These are phyloP conservation scores for Aspergillus caelatus DNA, from an alignment of 2,329 filamentous ascomycete genomes.

Conservation along the genomic window DNA sequence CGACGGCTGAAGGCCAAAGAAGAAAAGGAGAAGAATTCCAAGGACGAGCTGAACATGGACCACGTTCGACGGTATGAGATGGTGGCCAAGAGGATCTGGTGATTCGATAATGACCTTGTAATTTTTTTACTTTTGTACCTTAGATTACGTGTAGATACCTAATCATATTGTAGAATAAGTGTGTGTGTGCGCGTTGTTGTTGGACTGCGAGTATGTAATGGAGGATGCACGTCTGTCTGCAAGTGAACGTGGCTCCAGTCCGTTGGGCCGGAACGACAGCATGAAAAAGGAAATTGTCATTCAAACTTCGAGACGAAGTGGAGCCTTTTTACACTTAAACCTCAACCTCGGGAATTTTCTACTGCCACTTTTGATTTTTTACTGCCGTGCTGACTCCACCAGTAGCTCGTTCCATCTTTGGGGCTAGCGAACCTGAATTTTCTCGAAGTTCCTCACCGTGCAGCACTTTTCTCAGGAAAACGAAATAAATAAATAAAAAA, in stretches of 20 bases:
- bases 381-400: not conserved
- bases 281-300: not conserved
- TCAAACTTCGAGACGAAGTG: not conserved
- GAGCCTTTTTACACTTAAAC: not conserved
- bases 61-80: constrained; percentile 83
- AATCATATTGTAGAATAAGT: not conserved
- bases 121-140: not conserved
- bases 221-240: not conserved
- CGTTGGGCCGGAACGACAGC: not conserved
- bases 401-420: not conserved
- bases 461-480: no score
- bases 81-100: constrained; percentile 98
- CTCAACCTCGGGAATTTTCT: not conserved
- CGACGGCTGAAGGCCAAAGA: constrained; percentile 65
- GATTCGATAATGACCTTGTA: constrained; percentile 15
- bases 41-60: constrained; percentile 62
- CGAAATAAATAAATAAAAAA: no score
- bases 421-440: not conserved
- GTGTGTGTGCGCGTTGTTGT: not conserved
- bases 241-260: not conserved
- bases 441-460: not conserved
- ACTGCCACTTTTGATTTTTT: not conserved
- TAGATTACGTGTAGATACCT: not conserved
- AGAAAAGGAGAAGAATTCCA: constrained; percentile 62
- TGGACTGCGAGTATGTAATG: not conserved